A percentile compares a stretch with the other conserved stretches of the same genome.
phyloP scores from a whole-genome alignment of 2,329 filamentous ascomycete genomes.

The Aspergillus ibericus region DNA sequence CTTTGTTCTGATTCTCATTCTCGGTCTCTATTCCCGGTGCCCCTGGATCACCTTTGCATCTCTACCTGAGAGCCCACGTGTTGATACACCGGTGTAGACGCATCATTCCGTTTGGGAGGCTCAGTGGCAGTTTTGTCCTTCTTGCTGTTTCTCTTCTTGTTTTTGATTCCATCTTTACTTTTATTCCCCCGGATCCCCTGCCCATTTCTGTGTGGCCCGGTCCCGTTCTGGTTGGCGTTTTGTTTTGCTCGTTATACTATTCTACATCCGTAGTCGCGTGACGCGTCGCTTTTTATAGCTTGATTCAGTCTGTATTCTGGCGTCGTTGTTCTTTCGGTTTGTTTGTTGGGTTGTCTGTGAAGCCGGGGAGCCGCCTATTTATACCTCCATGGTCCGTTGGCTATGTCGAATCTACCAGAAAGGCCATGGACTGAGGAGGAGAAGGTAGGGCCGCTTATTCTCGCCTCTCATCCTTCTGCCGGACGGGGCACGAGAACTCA shows the following conservation, averaged over 20 bases:
- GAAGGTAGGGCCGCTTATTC: conserved; percentile 38
- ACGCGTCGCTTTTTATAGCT: conserved; percentile 18
- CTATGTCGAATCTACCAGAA: conserved; percentile 47
- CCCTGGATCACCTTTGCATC: conserved; percentile 19
- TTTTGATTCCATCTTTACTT: conserved; percentile 13
- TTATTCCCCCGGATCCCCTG: conserved; percentile 10
- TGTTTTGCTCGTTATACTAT: conserved; percentile 9
- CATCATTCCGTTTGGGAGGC: conserved; percentile 34
- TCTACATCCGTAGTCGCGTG: conserved; percentile 16
- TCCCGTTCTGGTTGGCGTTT: conserved; percentile 8
- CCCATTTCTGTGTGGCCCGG: conserved; percentile 3
- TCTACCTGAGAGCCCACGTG: conserved; percentile 24
- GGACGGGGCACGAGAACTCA: neutral
- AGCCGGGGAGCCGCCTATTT: conserved; percentile 13
- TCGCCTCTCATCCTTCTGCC: neutral
- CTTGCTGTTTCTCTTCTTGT: conserved; percentile 14
- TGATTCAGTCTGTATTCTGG: neutral
- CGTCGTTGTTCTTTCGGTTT: conserved; percentile 4
- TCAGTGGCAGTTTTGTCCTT: conserved; percentile 28
- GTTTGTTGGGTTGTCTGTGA: conserved; percentile 8
- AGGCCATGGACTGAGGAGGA: conserved; percentile 48
- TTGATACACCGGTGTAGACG: conserved; percentile 27
- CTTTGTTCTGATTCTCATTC: conserved; percentile 10
- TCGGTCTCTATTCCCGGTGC: conserved; percentile 16
- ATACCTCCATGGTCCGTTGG: conserved; percentile 39